These are phyloP conservation scores for Fragaria ananassa DNA, from an alignment of 306 rosid species.

Conservation along the genomic window DNA sequence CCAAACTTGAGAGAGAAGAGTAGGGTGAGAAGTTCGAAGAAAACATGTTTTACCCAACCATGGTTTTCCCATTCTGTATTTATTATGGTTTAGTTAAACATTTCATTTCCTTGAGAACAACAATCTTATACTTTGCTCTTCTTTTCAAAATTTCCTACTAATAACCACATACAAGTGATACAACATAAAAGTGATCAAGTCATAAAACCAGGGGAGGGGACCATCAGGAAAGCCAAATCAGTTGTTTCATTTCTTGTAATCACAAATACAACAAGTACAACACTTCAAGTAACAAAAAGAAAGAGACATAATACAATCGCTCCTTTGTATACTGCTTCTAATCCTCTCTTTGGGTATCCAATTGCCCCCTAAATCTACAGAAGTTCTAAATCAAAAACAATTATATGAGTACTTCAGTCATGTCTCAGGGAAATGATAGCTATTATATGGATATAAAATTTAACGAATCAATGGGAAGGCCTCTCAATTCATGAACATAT, in stretches of 20 bases:
- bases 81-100: not conserved
- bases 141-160: not conserved
- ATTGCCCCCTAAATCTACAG: conserved; percentile 28
- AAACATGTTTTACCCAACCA: no score
- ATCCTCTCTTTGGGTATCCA: conserved; percentile 31
- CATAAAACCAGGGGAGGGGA: not conserved
- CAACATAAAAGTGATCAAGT: not conserved
- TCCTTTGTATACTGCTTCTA: conserved; percentile 20
- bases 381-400: conserved; percentile 27
- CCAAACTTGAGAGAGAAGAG: no score
- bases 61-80: no score
- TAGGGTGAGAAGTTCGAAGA: no score
- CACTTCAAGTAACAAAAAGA: not conserved
- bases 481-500: conserved; percentile 33
- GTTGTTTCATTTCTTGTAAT: not conserved
- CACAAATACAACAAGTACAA: conserved; percentile 6
- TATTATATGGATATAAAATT: not conserved
- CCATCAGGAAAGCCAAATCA: not conserved
- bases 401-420: conserved; percentile 24
- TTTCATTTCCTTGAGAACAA: not conserved
- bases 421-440: conserved; percentile 44
- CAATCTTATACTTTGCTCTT: not conserved
- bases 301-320: conserved; percentile 3
- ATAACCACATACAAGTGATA: not conserved
- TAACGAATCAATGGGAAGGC: conserved; percentile 35